Evolutionary conservation across 2,329 filamentous ascomycete genomes (phyloP).

Genomic region (Diplodia corticola): DNA sequence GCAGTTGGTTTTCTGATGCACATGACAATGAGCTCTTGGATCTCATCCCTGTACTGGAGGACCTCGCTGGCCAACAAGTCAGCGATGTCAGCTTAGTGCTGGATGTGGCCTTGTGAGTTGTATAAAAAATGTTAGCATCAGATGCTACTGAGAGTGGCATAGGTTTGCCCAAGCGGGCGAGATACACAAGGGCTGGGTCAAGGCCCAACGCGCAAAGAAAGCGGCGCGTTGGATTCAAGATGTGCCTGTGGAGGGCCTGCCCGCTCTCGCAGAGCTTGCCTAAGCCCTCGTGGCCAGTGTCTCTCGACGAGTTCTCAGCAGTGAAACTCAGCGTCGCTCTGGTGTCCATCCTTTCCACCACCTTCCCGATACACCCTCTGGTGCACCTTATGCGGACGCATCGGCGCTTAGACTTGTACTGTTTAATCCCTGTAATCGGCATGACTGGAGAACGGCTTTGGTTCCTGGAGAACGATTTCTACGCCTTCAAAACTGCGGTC

Average conservation of each 20-base stretch:
- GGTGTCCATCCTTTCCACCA: slow-evolving; percentile 14
- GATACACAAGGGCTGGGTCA: background rate
- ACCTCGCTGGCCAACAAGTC: slow-evolving; percentile 84
- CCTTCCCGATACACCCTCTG: slow-evolving; percentile 15
- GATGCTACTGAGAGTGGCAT: slow-evolving; percentile 12
- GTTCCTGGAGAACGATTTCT: slow-evolving; percentile 23
- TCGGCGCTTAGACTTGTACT: slow-evolving; percentile 23
- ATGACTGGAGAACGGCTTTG: slow-evolving; percentile 21
- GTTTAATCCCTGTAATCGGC: slow-evolving; percentile 25
- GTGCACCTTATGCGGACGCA: slow-evolving; percentile 18
- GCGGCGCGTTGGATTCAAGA: background rate
- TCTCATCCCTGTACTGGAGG: slow-evolving; percentile 96
- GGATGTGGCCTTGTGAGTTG: slow-evolving; percentile 69
- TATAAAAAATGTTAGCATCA: slow-evolving; percentile 18
- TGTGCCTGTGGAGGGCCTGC: background rate
- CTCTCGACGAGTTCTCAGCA: background rate
- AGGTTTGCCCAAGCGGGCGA: slow-evolving; percentile 12
- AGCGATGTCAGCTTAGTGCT: slow-evolving; percentile 96
- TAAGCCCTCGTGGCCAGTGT: background rate
- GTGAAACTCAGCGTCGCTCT: slow-evolving; percentile 12
- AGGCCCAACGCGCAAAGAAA: background rate
- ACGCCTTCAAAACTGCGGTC: background rate
- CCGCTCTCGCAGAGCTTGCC: background rate
- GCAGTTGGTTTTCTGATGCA: slow-evolving; percentile 99
- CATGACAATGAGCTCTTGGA: slow-evolving; percentile 98